These are phyloP conservation scores for Pseudopithomyces maydicus DNA, from an alignment of 2,329 filamentous ascomycete species.

Conservation along the genomic window DNA sequence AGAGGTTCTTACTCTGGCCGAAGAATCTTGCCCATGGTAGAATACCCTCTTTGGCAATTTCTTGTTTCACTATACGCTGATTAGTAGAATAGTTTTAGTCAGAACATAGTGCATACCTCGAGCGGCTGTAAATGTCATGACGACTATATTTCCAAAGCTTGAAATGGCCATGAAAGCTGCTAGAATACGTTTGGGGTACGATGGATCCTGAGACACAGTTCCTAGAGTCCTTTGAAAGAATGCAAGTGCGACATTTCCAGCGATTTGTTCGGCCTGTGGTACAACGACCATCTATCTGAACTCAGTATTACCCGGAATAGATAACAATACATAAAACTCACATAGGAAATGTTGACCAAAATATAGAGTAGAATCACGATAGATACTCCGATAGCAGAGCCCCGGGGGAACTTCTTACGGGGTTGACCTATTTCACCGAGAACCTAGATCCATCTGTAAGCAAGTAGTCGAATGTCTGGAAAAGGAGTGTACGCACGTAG, in stretches of 20 bases:
- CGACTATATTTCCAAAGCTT: conserved; percentile 61
- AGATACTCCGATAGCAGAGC: conserved; percentile 8
- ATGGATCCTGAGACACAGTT: neutral
- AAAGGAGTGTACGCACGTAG: conserved; percentile 4
- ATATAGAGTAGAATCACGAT: conserved; percentile 42
- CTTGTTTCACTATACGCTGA: conserved; percentile 45
- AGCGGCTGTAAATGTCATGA: conserved; percentile 62
- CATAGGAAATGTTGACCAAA: conserved; percentile 50
- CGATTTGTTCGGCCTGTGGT: conserved; percentile 20
- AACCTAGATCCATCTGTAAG: conserved; percentile 40
- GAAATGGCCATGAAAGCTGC: conserved; percentile 59
- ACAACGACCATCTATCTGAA: conserved; percentile 31
- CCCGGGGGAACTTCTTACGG: conserved; percentile 13
- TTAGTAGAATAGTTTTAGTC: neutral
- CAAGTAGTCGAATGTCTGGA: neutral
- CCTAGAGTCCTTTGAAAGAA: conserved; percentile 32
- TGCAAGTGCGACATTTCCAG: conserved; percentile 13
- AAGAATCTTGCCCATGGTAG: conserved; percentile 26
- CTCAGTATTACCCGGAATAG: neutral
- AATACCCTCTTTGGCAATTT: conserved; percentile 57
- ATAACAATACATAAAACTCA: conserved; percentile 42
- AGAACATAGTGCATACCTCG: conserved; percentile 28
- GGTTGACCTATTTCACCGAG: conserved; percentile 23
- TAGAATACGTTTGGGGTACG: conserved; percentile 49
- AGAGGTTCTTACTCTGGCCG: conserved; percentile 16